Percentiles rank a stretch among this genome's conserved stretches.
Conservation (phyloP, 495 filamentous ascomycete genomes). For the Geopyxis carbonaria region DNA sequence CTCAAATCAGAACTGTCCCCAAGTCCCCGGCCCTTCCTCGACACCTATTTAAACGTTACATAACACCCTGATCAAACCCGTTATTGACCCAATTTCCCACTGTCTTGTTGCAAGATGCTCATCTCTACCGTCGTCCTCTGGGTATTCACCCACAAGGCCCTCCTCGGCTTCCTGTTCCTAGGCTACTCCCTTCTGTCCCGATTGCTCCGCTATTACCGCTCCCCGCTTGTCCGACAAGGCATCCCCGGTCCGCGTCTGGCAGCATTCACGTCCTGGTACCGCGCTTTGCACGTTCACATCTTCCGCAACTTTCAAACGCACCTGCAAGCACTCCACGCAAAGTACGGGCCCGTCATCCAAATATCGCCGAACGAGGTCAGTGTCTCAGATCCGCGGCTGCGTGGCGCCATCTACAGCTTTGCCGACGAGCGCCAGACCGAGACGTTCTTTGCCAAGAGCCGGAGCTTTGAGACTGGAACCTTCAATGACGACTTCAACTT, state of each 20-base stretch:
- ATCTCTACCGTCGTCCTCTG: no score
- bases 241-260: constrained; percentile 49
- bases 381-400: constrained; percentile 46
- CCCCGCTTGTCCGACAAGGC: constrained; percentile 12
- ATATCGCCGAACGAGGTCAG: constrained; percentile 51
- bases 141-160: no score
- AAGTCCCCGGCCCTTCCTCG: no score
- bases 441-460: constrained; percentile 47
- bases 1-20: no score
- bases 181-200: not conserved
- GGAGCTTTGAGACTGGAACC: constrained; percentile 8
- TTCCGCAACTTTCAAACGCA: constrained; percentile 44
- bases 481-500: constrained; percentile 52
- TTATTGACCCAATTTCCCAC: no score
- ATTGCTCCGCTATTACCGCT: constrained; percentile 7
- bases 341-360: constrained; percentile 55
- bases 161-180: not conserved
- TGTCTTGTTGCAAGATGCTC: no score
- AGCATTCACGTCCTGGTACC: constrained; percentile 50
- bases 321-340: constrained; percentile 47
- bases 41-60: no score
- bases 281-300: constrained; percentile 45
- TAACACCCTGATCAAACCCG: no score
- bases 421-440: constrained; percentile 42
- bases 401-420: constrained; percentile 62